phyloP scores from a whole-genome alignment of 1,139 yeast genomes.

The Scheffersomyces cryptocercus region DNA sequence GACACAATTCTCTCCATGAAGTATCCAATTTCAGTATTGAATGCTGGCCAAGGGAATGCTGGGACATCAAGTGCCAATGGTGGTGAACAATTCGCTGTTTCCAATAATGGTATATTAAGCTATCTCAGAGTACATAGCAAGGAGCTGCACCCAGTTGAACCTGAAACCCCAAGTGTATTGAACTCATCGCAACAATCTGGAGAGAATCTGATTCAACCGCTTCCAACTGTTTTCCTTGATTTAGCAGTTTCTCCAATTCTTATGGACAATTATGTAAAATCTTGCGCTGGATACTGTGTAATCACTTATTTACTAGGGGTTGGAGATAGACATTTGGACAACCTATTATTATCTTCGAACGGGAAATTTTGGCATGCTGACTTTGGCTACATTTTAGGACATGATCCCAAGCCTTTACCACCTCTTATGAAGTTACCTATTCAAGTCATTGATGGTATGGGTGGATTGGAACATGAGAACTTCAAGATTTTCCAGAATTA shows the following conservation, averaged over 20 bases:
- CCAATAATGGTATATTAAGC: slow-evolving; percentile 62
- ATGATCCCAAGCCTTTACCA: slow-evolving; percentile 98
- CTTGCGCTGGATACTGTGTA: slow-evolving; percentile 98
- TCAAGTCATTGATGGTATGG: slow-evolving; percentile 97
- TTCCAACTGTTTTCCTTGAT: slow-evolving; percentile 47
- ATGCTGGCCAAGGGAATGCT: slow-evolving; percentile 3
- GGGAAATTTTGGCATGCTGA: slow-evolving; percentile 96
- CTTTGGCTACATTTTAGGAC: slow-evolving; percentile 93
- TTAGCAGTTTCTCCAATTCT: slow-evolving; percentile 73
- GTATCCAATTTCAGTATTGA: slow-evolving; percentile 38
- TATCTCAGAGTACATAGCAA: slow-evolving; percentile 64
- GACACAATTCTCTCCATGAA: slow-evolving; percentile 71
- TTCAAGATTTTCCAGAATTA: slow-evolving; percentile 85
- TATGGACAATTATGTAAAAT: slow-evolving; percentile 92
- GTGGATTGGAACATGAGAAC: slow-evolving; percentile 84
- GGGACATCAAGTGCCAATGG: slow-evolving; percentile 1
- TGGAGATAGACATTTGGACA: slow-evolving; percentile 96
- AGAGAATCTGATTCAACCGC: slow-evolving; percentile 13
- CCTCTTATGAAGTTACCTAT: slow-evolving; percentile 97
- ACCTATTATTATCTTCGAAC: slow-evolving; percentile 64
- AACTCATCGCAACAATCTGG: slow-evolving; percentile 8
- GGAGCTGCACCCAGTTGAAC: slow-evolving; percentile 23
- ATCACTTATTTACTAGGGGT: slow-evolving; percentile 93
- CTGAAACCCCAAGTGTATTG: slow-evolving; percentile 31
- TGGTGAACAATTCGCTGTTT: slow-evolving; percentile 7